Evolutionary conservation across 2,329 filamentous ascomycete species (phyloP).

Genomic region (Helminthosporium solani): DNA sequence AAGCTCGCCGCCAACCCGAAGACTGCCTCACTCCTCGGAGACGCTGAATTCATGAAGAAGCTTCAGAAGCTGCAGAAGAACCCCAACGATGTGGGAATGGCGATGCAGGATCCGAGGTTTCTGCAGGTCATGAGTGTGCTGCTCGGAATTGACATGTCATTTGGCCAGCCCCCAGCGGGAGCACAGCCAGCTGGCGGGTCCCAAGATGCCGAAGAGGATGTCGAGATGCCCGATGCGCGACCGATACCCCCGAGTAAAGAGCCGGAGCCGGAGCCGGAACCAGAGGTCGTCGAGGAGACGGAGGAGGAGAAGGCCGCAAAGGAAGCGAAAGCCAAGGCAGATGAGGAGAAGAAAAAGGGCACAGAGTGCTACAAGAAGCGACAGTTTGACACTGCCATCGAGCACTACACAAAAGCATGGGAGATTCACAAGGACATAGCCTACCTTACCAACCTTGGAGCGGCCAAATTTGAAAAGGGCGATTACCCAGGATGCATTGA

Average conservation of each 20-base stretch:
- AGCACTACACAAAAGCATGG: constrained; percentile 94
- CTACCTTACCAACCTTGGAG: constrained; percentile 94
- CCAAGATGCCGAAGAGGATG: constrained; percentile 66
- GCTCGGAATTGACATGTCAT: constrained; percentile 89
- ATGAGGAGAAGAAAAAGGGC: constrained; percentile 90
- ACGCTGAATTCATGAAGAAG: constrained; percentile 87
- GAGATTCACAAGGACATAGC: constrained; percentile 93
- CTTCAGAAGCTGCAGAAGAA: constrained; percentile 79
- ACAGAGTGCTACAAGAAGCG: constrained; percentile 98
- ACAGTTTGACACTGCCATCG: constrained; percentile 91
- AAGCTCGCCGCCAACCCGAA: constrained; percentile 95
- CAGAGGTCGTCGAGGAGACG: constrained; percentile 68
- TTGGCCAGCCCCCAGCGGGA: constrained; percentile 56
- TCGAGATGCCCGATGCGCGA: constrained; percentile 73
- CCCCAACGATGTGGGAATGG: constrained; percentile 72
- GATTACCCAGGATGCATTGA: constrained; percentile 88
- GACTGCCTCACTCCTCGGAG: constrained; percentile 77
- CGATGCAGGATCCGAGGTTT: constrained; percentile 88
- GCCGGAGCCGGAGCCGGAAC: constrained; percentile 50
- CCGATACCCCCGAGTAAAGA: constrained; percentile 55
- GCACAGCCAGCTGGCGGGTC: constrained; percentile 41
- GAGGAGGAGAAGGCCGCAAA: constrained; percentile 82
- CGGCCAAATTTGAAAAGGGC: constrained; percentile 93
- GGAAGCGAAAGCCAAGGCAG: constrained; percentile 88
- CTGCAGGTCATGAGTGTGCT: constrained; percentile 91